Evolutionary conservation across 495 filamentous ascomycete genomes (phyloP).

Genomic region (Penicillium steckii): DNA sequence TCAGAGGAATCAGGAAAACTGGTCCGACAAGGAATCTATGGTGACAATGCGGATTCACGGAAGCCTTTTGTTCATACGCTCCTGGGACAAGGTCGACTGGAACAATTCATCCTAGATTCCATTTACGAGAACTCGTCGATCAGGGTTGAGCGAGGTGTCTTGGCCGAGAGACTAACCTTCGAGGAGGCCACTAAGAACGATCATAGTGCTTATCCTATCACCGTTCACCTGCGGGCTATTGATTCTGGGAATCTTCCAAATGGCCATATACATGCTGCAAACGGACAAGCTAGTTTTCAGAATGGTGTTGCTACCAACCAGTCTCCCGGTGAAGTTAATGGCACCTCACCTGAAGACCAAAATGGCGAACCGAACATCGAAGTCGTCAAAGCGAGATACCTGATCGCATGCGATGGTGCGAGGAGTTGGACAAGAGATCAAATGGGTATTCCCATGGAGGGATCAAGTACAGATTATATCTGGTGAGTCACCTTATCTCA

Average conservation of each 20-base stretch:
- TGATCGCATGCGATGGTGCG: slow-evolving; percentile 62
- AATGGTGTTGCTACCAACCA: slow-evolving; percentile 56
- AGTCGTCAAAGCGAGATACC: slow-evolving; percentile 57
- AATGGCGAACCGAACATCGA: slow-evolving; percentile 11
- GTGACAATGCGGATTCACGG: slow-evolving; percentile 47
- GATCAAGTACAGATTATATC: slow-evolving; percentile 40
- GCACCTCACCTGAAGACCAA: slow-evolving; percentile 10
- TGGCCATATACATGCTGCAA: slow-evolving; percentile 30
- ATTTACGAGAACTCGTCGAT: slow-evolving; percentile 37
- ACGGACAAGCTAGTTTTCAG: slow-evolving; percentile 44
- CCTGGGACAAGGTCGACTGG: slow-evolving; percentile 56
- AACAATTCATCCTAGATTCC: slow-evolving; percentile 54
- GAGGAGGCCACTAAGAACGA: slow-evolving; percentile 44
- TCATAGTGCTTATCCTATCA: slow-evolving; percentile 51
- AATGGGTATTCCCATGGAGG: slow-evolving; percentile 39
- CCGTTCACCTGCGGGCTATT: slow-evolving; percentile 44
- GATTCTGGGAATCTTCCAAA: background rate
- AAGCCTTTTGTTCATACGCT: slow-evolving; percentile 10
- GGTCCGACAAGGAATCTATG: slow-evolving; percentile 35
- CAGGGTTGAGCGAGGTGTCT: slow-evolving; percentile 43
- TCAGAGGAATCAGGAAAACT: slow-evolving; percentile 47
- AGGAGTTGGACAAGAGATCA: slow-evolving; percentile 56
- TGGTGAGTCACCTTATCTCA: slow-evolving; percentile 31
- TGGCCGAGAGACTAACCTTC: slow-evolving; percentile 41
- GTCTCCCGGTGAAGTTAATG: slow-evolving; percentile 51